These are phyloP conservation scores for Scedosporium aurantiacum DNA, from an alignment of 2,329 filamentous ascomycete genomes.

Conservation along the genomic window DNA sequence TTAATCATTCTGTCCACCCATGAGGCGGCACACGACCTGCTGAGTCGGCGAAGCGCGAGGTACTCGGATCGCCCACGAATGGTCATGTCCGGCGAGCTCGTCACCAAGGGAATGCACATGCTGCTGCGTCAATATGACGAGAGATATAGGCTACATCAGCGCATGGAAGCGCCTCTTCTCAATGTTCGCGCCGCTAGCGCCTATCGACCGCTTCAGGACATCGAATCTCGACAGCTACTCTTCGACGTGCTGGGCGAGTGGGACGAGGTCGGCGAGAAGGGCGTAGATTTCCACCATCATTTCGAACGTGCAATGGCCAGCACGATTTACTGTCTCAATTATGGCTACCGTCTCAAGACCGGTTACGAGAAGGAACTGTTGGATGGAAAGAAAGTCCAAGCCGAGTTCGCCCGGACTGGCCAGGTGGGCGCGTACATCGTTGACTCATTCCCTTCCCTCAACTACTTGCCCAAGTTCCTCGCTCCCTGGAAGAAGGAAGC, in stretches of 20 bases:
- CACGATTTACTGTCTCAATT: slow-evolving; percentile 24
- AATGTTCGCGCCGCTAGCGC: slow-evolving; percentile 17
- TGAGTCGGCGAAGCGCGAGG: slow-evolving; percentile 10
- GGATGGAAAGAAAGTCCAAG: slow-evolving; percentile 15
- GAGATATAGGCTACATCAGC: slow-evolving; percentile 26
- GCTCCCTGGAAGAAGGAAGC: slow-evolving; percentile 23
- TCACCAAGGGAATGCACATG: slow-evolving; percentile 24
- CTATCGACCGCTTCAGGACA: slow-evolving; percentile 30
- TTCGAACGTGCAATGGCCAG: slow-evolving; percentile 25
- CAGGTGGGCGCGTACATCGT: slow-evolving; percentile 25
- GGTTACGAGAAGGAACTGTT: slow-evolving; percentile 15
- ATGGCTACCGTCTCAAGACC: slow-evolving; percentile 22
- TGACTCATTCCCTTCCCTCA: slow-evolving; percentile 29
- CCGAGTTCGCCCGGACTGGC: slow-evolving; percentile 14
- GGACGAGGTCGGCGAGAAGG: slow-evolving; percentile 13
- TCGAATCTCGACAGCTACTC: slow-evolving; percentile 33
- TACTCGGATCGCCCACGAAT: slow-evolving; percentile 14
- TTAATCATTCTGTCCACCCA: slow-evolving; percentile 14
- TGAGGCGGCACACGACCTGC: slow-evolving; percentile 14
- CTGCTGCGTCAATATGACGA: slow-evolving; percentile 29
- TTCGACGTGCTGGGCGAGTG: slow-evolving; percentile 25
- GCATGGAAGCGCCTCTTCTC: slow-evolving; percentile 24
- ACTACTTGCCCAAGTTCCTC: slow-evolving; percentile 24
- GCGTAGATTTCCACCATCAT: slow-evolving; percentile 18
- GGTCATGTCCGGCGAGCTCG: slow-evolving; percentile 16